phyloP scores from a whole-genome alignment of 1,284 basidiomycete species.

The Coniophora puteana region DNA sequence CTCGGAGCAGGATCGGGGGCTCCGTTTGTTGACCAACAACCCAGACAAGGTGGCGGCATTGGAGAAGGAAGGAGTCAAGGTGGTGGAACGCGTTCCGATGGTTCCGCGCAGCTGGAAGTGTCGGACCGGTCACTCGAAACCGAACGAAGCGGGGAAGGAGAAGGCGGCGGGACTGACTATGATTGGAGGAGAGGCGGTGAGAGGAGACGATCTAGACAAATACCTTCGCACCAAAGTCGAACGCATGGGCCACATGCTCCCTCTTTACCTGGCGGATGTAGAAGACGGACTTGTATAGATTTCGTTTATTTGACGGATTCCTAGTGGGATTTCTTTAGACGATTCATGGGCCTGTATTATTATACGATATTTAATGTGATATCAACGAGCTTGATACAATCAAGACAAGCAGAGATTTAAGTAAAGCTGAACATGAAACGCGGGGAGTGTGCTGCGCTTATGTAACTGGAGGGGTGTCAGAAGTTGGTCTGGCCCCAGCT shows the following conservation, averaged over 20 bases:
- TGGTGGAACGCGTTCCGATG: constrained; percentile 91
- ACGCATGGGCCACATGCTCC: constrained; percentile 94
- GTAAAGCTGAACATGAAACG: too few relatives aligned
- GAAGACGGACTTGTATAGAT: neutral
- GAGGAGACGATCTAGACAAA: constrained; percentile 89
- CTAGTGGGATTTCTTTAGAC: constrained; percentile 4
- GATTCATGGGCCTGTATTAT: constrained; percentile 2
- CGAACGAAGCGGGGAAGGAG: constrained; percentile 19
- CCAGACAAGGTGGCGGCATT: constrained; percentile 94
- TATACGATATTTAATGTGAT: constrained; percentile 15
- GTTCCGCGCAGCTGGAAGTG: constrained; percentile 84
- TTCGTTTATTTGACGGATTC: constrained; percentile 6
- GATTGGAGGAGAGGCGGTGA: constrained; percentile 77
- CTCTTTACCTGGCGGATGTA: constrained; percentile 44
- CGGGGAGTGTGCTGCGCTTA: too few relatives aligned
- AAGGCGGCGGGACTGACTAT: constrained; percentile 73
- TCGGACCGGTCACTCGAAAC: constrained; percentile 16
- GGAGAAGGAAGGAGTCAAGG: constrained; percentile 76
- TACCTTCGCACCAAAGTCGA: constrained; percentile 95
- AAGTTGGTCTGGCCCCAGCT: too few relatives aligned
- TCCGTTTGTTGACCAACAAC: constrained; percentile 94
- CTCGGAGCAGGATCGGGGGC: constrained; percentile 50
- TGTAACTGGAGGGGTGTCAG: too few relatives aligned
- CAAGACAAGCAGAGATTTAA: too few relatives aligned
- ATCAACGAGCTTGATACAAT: constrained; percentile 15